Base-by-base conservation (phyloP, 768 basidiomycete species). In the Amanita muscaria region DNA sequence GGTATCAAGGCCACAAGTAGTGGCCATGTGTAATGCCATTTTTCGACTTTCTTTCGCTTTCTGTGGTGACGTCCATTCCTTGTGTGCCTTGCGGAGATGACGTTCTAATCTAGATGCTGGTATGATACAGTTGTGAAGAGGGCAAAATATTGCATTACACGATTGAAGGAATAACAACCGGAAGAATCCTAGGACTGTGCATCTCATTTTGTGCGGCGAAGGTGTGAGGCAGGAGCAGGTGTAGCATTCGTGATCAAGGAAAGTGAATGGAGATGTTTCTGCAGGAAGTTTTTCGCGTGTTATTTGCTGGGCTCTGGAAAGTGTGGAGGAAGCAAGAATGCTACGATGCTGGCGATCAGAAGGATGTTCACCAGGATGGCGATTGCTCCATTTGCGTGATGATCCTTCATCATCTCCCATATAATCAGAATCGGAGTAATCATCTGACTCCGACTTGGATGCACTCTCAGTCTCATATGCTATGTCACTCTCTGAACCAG, bases 131-230 rank as follows among this genome's bases (percentile, higher is more conserved):
- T 36, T 36, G n/a, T 36, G 34, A 16, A 36, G 34, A 36, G 14
- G 34, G 34, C 34, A 36, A 18, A 36, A 36, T 36, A 36, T 36
- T 36, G 34, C 34, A 36, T 18, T 36, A 36, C 34, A 36, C 34
- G n/a, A 36, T 36, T 33, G 32, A 33, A 33, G 32, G 34, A 36
- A 36, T 36, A 36, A 36, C 34, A 36, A 18, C 34, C 16, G 34
- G 34, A 36, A 36, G 34, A 36, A 36, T 15, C 34, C 34, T 36
- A 36, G n/a, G 14, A 36, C 34, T 16, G 15, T 36, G n/a, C 16
- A 36, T n/a, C 34, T 36, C 11, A 4, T 36, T 3, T 36, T 36
- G 34, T 18, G n/a, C 16, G 34, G 21, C 15, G n/a, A 15, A 36
- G 34, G 34, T 36, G 11, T 16, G 34, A 4, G 34, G 16, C 34